phyloP scores from a whole-genome alignment of 1,139 yeast genomes.

The Nakaseomyces sp. region DNA sequence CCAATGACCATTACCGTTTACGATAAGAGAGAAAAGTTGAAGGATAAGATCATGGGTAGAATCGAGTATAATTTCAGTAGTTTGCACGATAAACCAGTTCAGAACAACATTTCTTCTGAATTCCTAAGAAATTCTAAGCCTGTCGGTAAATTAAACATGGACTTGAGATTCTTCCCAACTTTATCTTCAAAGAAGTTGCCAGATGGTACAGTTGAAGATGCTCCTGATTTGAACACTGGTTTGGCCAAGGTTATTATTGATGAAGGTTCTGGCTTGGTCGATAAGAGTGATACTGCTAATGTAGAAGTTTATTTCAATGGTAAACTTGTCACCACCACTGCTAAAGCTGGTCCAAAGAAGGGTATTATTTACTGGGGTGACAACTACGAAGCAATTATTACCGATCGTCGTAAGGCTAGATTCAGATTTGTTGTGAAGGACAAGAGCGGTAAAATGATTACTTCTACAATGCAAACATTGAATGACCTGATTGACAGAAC shows the following conservation, averaged over 20 bases:
- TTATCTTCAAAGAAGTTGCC: constrained; percentile 64
- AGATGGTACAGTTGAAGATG: constrained; percentile 79
- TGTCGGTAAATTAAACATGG: constrained; percentile 64
- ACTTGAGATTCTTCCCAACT: constrained; percentile 68
- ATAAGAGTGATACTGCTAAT: constrained; percentile 47
- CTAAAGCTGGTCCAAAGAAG: constrained; percentile 50
- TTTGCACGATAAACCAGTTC: constrained; percentile 47
- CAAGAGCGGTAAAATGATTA: constrained; percentile 49
- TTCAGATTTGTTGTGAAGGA: constrained; percentile 61
- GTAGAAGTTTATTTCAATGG: constrained; percentile 63
- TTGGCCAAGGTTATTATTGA: constrained; percentile 45
- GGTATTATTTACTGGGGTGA: constrained; percentile 60
- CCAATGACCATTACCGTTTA: constrained; percentile 60
- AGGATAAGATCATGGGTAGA: constrained; percentile 72
- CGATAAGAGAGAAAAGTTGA: constrained; percentile 70
- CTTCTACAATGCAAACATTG: constrained; percentile 55
- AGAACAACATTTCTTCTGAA: constrained; percentile 44
- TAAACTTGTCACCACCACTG: constrained; percentile 48
- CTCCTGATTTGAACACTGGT: constrained; percentile 90
- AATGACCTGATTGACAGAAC: constrained; percentile 68
- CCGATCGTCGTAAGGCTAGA: constrained; percentile 62
- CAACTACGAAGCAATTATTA: constrained; percentile 57
- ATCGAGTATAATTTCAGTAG: constrained; percentile 65
- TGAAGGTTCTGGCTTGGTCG: constrained; percentile 21
- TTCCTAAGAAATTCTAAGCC: constrained; percentile 70